These are phyloP conservation scores for Sporobolomyces roseus DNA, from an alignment of 768 basidiomycete species.

Conservation along the genomic window DNA sequence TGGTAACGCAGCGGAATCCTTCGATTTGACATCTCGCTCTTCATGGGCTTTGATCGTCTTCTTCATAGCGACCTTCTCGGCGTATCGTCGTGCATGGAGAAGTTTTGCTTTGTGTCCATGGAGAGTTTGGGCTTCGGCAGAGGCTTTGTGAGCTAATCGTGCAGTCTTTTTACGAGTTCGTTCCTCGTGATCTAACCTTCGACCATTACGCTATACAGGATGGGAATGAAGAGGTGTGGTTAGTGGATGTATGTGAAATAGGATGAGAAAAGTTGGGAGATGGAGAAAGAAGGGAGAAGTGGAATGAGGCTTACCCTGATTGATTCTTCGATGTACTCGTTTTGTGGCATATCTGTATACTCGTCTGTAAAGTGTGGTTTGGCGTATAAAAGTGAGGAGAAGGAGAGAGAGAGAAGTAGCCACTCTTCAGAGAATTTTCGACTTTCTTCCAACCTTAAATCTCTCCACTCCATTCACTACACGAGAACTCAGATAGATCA, in stretches of 20 bases:
- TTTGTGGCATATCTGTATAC: constrained; percentile 55
- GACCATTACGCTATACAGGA: constrained; percentile 66
- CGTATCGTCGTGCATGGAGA: constrained; percentile 92
- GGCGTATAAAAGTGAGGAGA: not conserved
- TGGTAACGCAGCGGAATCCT: constrained; percentile 69
- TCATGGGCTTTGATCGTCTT: constrained; percentile 99
- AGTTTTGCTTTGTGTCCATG: constrained; percentile 97
- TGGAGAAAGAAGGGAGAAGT: not conserved
- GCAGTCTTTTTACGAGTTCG: constrained; percentile 62
- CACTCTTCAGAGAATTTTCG: not conserved
- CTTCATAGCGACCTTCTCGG: constrained; percentile 96
- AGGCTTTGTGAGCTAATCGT: constrained; percentile 56
- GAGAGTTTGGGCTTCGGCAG: constrained; percentile 81
- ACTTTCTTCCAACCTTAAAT: not conserved
- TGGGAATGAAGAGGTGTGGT: not conserved
- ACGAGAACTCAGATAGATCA: too few species aligned
- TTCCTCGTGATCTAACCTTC: constrained; percentile 92
- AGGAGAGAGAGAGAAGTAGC: constrained; percentile 6
- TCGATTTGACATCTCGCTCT: constrained; percentile 94
- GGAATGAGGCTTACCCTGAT: constrained; percentile 57
- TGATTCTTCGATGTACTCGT: constrained; percentile 99
- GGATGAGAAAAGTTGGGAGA: not conserved
- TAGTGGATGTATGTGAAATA: not conserved
- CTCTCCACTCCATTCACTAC: not conserved
- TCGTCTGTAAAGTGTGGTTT: not conserved